Percentiles rank a stretch among this genome's conserved stretches.
These are phyloP conservation scores for Millerozyma miso DNA, from an alignment of 805 yeast genomes.

Conservation along the genomic window DNA sequence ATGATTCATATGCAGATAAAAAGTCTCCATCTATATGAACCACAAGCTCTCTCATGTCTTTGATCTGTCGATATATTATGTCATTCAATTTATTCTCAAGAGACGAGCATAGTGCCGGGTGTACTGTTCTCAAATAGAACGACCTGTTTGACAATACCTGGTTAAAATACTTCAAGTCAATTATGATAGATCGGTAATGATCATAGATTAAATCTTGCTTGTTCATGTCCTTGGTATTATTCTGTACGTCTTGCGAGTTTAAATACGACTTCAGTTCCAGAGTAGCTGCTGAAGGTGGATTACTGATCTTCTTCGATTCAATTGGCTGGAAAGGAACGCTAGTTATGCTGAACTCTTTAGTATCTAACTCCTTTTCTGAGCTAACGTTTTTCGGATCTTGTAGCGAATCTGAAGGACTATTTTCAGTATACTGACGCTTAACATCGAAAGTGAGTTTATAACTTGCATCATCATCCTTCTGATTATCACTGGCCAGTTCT, in stretches of 20 bases:
- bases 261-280: neutral
- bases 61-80: conserved; percentile 15
- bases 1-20: conserved; percentile 30
- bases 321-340: neutral
- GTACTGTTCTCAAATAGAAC: conserved; percentile 5
- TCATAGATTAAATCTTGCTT: neutral
- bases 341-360: neutral
- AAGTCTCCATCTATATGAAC: conserved; percentile 28
- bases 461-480: conserved; percentile 1
- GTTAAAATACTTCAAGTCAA: neutral
- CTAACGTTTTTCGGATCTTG: neutral
- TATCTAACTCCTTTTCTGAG: neutral
- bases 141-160: neutral
- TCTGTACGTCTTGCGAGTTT: neutral
- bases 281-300: neutral
- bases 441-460: conserved; percentile 5
- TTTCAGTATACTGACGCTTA: neutral
- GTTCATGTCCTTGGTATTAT: neutral
- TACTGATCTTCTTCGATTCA: neutral
- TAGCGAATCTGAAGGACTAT: neutral
- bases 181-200: neutral
- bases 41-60: conserved; percentile 12
- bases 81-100: conserved; percentile 12
- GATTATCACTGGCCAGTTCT: neutral
- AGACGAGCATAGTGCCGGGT: conserved; percentile 16